Conservation (phyloP, 2,329 filamentous ascomycete species). For the Penicillium corylophilum region DNA sequence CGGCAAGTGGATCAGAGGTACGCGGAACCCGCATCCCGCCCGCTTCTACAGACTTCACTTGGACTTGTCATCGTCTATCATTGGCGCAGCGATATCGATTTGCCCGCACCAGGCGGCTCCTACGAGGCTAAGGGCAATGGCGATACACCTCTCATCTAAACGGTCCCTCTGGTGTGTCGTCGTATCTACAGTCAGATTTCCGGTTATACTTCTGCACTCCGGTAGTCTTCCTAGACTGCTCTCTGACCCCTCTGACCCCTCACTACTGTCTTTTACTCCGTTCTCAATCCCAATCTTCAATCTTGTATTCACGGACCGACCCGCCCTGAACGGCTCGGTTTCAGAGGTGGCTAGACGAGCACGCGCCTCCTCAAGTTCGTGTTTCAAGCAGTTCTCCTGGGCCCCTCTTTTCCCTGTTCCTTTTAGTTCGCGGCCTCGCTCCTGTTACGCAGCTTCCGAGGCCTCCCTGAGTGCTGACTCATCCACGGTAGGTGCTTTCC, state of each 20-base stretch:
- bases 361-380: background rate
- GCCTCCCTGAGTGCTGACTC: conserved; percentile 2
- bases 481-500: conserved; percentile 8
- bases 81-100: background rate
- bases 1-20: background rate
- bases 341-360: background rate
- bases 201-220: background rate
- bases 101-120: background rate
- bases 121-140: background rate
- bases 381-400: background rate
- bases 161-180: background rate
- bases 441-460: background rate
- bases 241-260: background rate
- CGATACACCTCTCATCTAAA: background rate
- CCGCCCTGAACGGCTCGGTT: background rate
- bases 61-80: background rate
- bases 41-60: background rate
- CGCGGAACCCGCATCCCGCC: background rate
- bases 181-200: background rate
- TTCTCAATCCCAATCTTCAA: no score
- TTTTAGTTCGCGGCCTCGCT: background rate
- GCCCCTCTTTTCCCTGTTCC: background rate
- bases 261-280: background rate
- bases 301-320: background rate
- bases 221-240: background rate